phyloP scores from a whole-genome alignment of 345 rosid species.

The Bruguiera parviflora region DNA sequence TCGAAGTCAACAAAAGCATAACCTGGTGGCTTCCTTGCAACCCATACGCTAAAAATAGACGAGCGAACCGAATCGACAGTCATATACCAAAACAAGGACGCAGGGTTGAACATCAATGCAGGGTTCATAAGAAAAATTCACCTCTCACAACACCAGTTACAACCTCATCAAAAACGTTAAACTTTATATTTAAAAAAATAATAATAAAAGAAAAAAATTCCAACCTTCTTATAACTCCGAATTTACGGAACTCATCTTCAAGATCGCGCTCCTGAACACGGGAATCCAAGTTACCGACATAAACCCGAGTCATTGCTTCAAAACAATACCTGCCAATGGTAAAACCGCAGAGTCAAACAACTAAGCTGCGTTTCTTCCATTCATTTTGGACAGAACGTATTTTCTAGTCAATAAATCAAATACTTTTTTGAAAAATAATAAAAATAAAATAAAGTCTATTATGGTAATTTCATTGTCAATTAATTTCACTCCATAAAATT shows the following conservation, averaged over 20 bases:
- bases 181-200: not conserved
- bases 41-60: conserved; percentile 68
- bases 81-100: not conserved
- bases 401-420: too few relatives aligned
- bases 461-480: too few relatives aligned
- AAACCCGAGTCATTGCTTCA: conserved; percentile 30
- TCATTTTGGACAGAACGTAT: too few relatives aligned
- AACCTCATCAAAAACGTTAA: not conserved
- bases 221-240: conserved; percentile 27
- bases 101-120: not conserved
- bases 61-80: not conserved
- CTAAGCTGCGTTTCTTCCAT: too few relatives aligned
- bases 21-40: conserved; percentile 96
- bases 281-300: conserved; percentile 36
- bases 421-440: too few relatives aligned
- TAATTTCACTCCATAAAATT: too few relatives aligned
- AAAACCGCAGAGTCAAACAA: too few relatives aligned
- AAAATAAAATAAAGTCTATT: too few relatives aligned
- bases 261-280: conserved; percentile 34
- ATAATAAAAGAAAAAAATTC: not conserved
- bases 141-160: not conserved
- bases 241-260: conserved; percentile 33
- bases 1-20: conserved; percentile 85
- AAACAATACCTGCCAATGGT: too few relatives aligned
- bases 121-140: not conserved